Evolutionary conservation across 2,329 filamentous ascomycete genomes (phyloP).

Genomic region (Penicillium sp.): DNA sequence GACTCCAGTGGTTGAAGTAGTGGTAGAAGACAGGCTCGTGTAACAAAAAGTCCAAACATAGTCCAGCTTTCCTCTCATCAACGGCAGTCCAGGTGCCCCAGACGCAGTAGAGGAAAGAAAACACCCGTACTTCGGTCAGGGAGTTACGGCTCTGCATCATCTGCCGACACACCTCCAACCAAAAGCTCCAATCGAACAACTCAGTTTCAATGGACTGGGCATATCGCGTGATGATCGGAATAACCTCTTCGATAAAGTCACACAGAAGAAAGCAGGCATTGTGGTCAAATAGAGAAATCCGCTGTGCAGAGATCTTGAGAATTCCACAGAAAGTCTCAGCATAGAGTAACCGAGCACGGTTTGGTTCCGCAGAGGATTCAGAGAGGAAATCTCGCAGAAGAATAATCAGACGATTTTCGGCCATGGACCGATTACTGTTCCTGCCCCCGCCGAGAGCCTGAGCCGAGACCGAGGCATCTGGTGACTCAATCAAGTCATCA

Average conservation of each 20-base stretch:
- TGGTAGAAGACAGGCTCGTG: constrained; percentile 72
- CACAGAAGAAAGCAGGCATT: constrained; percentile 85
- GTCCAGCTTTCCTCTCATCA: constrained; percentile 62
- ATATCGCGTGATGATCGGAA: constrained; percentile 66
- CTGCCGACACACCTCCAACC: constrained; percentile 74
- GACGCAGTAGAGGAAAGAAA: constrained; percentile 75
- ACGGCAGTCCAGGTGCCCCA: constrained; percentile 73
- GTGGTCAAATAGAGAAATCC: constrained; percentile 77
- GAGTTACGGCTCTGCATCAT: constrained; percentile 84
- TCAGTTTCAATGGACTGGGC: constrained; percentile 47
- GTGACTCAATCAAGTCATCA: constrained; percentile 62
- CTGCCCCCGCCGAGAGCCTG: constrained; percentile 60
- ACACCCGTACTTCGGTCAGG: constrained; percentile 81
- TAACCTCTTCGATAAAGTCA: constrained; percentile 81
- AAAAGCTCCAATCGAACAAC: constrained; percentile 67
- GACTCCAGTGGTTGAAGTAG: constrained; percentile 91
- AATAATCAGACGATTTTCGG: constrained; percentile 82
- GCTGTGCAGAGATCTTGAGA: constrained; percentile 70
- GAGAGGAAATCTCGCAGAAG: constrained; percentile 77
- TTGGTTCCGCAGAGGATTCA: constrained; percentile 55
- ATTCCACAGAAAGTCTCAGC: constrained; percentile 71
- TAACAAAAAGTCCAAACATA: constrained; percentile 75
- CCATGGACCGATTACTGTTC: constrained; percentile 76
- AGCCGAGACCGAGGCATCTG: constrained; percentile 66
- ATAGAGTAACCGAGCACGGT: constrained; percentile 65